Conservation (phyloP, 371 early-diverging fungal species). For the Phascolomyces articulosus region DNA sequence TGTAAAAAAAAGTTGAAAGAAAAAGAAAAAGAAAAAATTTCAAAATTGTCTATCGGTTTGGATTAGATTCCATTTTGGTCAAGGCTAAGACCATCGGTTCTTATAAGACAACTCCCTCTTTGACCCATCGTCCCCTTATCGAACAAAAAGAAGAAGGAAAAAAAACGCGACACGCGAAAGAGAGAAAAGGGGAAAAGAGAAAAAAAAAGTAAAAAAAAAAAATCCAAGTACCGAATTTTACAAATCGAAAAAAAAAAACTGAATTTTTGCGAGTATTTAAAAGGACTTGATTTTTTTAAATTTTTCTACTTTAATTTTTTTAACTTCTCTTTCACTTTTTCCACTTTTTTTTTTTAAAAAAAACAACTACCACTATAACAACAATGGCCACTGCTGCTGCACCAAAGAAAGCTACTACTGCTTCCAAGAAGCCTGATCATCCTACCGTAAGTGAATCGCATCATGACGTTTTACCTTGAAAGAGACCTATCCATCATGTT, state of each 20-base stretch:
- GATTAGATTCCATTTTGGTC: background rate
- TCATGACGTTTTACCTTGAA: too few species aligned
- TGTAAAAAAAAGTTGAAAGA: background rate
- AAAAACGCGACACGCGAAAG: slow-evolving; percentile 4
- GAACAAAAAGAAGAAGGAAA: background rate
- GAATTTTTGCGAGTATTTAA: too few species aligned
- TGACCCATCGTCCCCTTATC: background rate
- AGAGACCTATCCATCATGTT: background rate
- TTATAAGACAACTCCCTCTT: too few species aligned
- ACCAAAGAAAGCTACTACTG: slow-evolving; percentile 23
- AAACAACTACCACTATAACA: background rate
- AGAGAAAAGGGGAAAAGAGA: too few species aligned
- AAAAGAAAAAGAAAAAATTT: background rate
- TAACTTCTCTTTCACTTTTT: slow-evolving; percentile 8
- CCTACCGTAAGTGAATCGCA: slow-evolving; percentile 48
- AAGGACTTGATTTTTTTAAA: background rate
- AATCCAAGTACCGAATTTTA: too few species aligned
- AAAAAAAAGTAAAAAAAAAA: background rate
- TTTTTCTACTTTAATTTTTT: background rate
- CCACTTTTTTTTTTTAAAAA: slow-evolving; percentile 13
- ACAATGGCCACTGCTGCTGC: slow-evolving; percentile 26
- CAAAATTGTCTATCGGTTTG: background rate
- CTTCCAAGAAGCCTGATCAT: slow-evolving; percentile 53
- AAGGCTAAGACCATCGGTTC: background rate
- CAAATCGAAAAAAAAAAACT: too few species aligned